phyloP scores from a whole-genome alignment of 139 green algal species.

The Chlamydomonas schloesseri region DNA sequence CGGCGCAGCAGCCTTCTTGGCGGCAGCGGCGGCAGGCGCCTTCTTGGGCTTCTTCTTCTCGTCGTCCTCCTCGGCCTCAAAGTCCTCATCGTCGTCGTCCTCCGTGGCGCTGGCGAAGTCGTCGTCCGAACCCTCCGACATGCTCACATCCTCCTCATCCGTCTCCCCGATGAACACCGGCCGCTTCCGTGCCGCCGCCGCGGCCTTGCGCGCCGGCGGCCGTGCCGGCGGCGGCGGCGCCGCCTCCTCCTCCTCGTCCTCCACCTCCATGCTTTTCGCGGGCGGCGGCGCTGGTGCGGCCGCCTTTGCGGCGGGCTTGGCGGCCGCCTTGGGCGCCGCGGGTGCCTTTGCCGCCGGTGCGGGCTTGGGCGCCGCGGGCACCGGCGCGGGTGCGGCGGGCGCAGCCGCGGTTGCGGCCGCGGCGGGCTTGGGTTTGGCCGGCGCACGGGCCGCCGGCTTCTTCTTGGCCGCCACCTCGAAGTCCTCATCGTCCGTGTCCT shows the following conservation, averaged over 20 bases:
- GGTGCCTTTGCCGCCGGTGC: conserved; percentile 14
- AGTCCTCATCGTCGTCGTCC: neutral
- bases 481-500: conserved; percentile 21
- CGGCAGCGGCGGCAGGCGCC: too few relatives aligned
- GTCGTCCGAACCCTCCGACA: neutral
- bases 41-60: conserved; percentile 8
- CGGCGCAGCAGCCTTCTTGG: neutral
- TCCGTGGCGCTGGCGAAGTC: neutral
- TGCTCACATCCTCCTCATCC: conserved; percentile 46
- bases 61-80: neutral
- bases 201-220: conserved; percentile 47
- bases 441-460: conserved; percentile 38
- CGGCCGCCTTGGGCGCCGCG: conserved; percentile 12
- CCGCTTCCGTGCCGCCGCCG: conserved; percentile 1
- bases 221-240: neutral
- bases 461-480: conserved; percentile 47
- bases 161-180: conserved; percentile 38
- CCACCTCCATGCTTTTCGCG: too few relatives aligned
- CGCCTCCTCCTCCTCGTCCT: neutral
- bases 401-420: neutral
- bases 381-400: neutral
- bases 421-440: conserved; percentile 13
- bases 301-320: conserved; percentile 2
- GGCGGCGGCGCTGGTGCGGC: neutral
- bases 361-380: conserved; percentile 23